Conservation (phyloP, 2,329 filamentous ascomycete species). For the Neobulgaria alba region DNA sequence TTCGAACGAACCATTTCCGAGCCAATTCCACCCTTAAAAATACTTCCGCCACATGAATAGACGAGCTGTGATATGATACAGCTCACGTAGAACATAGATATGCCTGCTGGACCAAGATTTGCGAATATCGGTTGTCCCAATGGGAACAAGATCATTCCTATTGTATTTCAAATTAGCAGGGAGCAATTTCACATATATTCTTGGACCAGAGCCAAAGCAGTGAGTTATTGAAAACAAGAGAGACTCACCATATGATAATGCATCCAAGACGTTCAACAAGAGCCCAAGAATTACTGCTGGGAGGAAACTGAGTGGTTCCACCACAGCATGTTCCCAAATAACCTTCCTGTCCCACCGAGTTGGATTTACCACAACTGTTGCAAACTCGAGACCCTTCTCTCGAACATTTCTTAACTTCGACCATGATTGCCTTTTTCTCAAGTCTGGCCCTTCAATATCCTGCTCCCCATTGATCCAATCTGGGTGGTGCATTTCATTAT, state of each 20-base stretch:
- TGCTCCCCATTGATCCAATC: conserved; percentile 26
- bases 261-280: conserved; percentile 87
- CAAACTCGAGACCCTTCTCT: conserved; percentile 15
- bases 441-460: conserved; percentile 25
- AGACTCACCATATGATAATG: conserved; percentile 72
- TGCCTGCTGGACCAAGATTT: conserved; percentile 80
- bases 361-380: conserved; percentile 42
- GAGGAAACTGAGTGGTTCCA: conserved; percentile 61
- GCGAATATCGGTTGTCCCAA: conserved; percentile 80
- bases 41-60: conserved; percentile 75
- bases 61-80: conserved; percentile 89
- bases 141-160: conserved; percentile 89
- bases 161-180: not conserved
- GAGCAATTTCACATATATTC: not conserved
- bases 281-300: conserved; percentile 85
- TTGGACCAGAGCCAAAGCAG: not conserved
- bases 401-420: conserved; percentile 22
- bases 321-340: conserved; percentile 54
- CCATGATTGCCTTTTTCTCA: conserved; percentile 19
- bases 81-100: conserved; percentile 98
- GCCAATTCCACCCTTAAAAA: conserved; percentile 84
- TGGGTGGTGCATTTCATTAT: conserved; percentile 15
- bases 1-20: conserved; percentile 68
- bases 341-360: conserved; percentile 62
- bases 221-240: not conserved